Evolutionary conservation across 768 basidiomycete genomes (phyloP), one percentile per base, ranked within the genome.

Genomic region (Tricholoma hemisulphureum): DNA sequence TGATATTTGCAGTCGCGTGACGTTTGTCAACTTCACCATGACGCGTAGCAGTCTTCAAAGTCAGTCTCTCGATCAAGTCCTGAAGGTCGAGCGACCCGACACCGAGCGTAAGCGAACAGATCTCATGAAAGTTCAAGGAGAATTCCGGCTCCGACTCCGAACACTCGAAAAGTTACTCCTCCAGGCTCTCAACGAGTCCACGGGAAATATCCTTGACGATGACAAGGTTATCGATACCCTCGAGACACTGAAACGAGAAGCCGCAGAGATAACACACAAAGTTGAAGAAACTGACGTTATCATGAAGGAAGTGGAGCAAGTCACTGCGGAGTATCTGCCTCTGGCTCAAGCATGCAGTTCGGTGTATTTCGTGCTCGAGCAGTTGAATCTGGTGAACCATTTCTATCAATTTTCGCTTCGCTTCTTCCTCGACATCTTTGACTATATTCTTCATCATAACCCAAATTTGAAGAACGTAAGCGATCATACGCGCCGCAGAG

Each of bases 361-460:
- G 1, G 87, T 98, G 41, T 99, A 93, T 84, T 99, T 99, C 76
- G 90, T 96, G 58, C 78, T 99, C 65, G 96, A 98, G 67, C 95
- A 98, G 67, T 82, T 98, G 51, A 89, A 93, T 69, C 81, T 89
- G 53, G 84, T 98, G 77, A 93, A 96, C 68, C 96, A 97, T 74
- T 98, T 98, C 78, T 99, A 99, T 69, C 93, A 98, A 71, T 99
- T 99, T 80, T 98, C 97, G 2, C 82, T 99, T 46, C 88, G 81
- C 26, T 98, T 96, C 82, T 99, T 99, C 89, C 83, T 98, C 58
- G 96, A 97, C 70, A 96, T 98, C 67, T 99, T 99, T 75, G 93
- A 98, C 75, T 93, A 90, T 65, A 86, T 96, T 57, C 83, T 98
- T 7, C 89, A 90, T 63, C 88, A 91, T 65, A 98, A 98, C 68